Evolutionary conservation across 805 yeast genomes (phyloP), one percentile per base, ranked within the genome.

Genomic region (Sugiyamaella qingdaonensis): DNA sequence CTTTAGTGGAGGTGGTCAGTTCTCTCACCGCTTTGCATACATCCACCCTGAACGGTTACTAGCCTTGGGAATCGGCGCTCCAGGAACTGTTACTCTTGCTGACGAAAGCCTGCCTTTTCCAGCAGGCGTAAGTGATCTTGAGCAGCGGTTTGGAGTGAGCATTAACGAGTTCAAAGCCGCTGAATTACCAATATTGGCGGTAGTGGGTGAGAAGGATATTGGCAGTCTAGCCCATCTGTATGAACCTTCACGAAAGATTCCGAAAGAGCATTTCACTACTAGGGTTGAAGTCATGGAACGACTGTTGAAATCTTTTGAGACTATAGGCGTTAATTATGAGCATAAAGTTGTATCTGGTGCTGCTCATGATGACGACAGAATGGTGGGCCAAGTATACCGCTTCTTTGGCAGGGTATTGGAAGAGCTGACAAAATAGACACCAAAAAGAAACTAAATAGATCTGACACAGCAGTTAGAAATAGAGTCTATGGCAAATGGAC

Each of bases 1-100:
- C 11, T 53, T 53, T 24, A 44, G 51, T 14, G 56, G 56, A 18
- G 56, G 56, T 2, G 56, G 54, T 21, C 56, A 53, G 21, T 53
- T 53, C 46, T 48, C 48, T 2, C 56, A 53, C 33, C 29, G 56
- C 9, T 53, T 53, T 32, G 46, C 51, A 14, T 49, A 49, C 34
- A 16, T 53, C n/a, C 54, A 53, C 21, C 54, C 54, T 9, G 41
- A 46, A 16, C 11, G 54, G 27, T 39, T 53, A 18, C 46, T 49
- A 10, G 56, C 33, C 3, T 39, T 53, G 4, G 41, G 54, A 11
- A 50, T 53, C 11, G 56, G 56, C n/a, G 47, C 56, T 24, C 56
- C 56, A n/a, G 56, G 56, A 9, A 50, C 51, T 5, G 43, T 43
- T n/a, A 53, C 56, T 16, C 32, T 39, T 14, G 14, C 41, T 18